phyloP scores from a whole-genome alignment of 2,329 filamentous ascomycete genomes.

The Colletotrichum sp. region DNA sequence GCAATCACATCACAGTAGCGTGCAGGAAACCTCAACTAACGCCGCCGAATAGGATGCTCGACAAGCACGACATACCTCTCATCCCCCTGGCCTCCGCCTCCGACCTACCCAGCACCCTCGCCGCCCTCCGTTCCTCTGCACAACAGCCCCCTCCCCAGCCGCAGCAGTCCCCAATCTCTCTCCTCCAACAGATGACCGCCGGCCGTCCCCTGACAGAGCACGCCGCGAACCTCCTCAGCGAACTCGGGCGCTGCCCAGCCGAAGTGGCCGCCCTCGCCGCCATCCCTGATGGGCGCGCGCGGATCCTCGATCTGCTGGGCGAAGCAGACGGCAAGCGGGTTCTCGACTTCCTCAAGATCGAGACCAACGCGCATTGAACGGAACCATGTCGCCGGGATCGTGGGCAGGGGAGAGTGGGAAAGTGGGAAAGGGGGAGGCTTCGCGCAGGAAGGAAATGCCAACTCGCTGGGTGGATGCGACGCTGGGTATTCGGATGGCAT shows the following conservation, averaged over 20 bases:
- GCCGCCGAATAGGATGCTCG: conserved; percentile 33
- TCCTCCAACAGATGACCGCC: conserved; percentile 24
- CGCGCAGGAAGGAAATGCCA: not conserved
- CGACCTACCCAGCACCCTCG: conserved; percentile 41
- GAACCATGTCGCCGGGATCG: not conserved
- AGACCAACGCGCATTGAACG: not conserved
- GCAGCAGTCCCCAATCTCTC: not conserved
- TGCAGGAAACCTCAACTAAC: not conserved
- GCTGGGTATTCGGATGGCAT: conserved; percentile 1
- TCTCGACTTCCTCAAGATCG: conserved; percentile 32
- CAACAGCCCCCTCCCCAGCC: not conserved
- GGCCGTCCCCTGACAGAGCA: conserved; percentile 25
- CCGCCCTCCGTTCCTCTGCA: conserved; percentile 34
- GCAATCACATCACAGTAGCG: not conserved
- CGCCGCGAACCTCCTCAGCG: conserved; percentile 32
- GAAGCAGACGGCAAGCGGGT: conserved; percentile 31
- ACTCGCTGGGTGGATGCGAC: not conserved
- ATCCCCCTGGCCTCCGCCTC: conserved; percentile 44
- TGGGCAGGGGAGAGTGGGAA: not conserved
- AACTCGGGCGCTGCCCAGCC: conserved; percentile 28
- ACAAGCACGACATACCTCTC: conserved; percentile 40
- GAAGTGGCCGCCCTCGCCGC: conserved; percentile 28
- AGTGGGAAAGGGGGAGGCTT: not conserved
- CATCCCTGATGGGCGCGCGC: conserved; percentile 21
- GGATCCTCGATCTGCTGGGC: conserved; percentile 33